Evolutionary conservation across 106 monocot species (phyloP).

Genomic region (Phalaenopsis aphrodite): DNA sequence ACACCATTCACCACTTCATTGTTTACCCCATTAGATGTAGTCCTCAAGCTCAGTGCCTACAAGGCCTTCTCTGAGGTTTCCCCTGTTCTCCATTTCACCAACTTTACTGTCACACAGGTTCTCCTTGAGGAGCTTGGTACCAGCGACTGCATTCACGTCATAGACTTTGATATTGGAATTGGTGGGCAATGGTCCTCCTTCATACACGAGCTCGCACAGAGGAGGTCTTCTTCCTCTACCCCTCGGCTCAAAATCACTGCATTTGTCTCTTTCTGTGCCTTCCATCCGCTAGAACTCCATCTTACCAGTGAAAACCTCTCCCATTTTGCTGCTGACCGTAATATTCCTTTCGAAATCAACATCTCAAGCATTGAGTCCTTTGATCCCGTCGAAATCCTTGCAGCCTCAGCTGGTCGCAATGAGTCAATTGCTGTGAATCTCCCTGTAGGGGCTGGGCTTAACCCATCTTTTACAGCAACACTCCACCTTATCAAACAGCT

Average conservation of each 20-base stretch:
- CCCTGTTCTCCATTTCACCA: constrained; percentile 75
- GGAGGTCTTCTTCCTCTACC: constrained; percentile 17
- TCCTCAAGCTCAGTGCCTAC: constrained; percentile 73
- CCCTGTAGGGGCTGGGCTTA: constrained; percentile 33
- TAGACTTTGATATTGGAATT: constrained; percentile 86
- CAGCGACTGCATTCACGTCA: constrained; percentile 50
- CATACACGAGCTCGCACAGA: constrained; percentile 78
- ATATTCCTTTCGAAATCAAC: constrained; percentile 73
- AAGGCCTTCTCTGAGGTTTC: constrained; percentile 85
- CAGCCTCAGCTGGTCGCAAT: constrained; percentile 4
- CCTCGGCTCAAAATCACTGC: constrained; percentile 67
- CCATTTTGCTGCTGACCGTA: constrained; percentile 62
- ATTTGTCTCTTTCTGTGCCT: constrained; percentile 38
- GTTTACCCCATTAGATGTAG: constrained; percentile 45
- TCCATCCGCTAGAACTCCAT: constrained; percentile 67
- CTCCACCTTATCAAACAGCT: constrained; percentile 72
- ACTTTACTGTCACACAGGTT: constrained; percentile 74
- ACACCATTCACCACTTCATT: constrained; percentile 2
- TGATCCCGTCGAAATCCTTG: constrained; percentile 40
- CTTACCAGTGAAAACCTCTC: constrained; percentile 64
- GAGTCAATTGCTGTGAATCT: constrained; percentile 77
- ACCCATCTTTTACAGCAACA: constrained; percentile 23
- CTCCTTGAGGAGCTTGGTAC: constrained; percentile 58
- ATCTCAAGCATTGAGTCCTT: constrained; percentile 50
- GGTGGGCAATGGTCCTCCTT: constrained; percentile 93